Evolutionary conservation across 352 stramenopile genomes (phyloP).

Genomic region (Albugo candida): DNA sequence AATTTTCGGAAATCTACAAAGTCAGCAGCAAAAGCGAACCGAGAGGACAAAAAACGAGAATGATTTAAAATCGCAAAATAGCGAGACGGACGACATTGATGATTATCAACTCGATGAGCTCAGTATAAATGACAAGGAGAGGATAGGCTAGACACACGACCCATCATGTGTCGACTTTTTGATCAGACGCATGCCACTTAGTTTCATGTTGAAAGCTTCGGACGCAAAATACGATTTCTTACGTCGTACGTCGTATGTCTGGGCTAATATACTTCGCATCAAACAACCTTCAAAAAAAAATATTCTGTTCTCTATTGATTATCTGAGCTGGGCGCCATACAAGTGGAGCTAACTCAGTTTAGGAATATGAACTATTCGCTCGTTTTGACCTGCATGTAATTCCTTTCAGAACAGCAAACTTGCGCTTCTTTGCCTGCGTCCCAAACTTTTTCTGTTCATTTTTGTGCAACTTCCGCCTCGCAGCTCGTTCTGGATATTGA

Average conservation of each 20-base stretch:
- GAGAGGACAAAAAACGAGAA: constrained; percentile 10
- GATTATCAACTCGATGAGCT: constrained; percentile 38
- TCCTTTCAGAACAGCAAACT: constrained; percentile 71
- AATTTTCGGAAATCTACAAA: constrained; percentile 79
- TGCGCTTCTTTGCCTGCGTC: constrained; percentile 79
- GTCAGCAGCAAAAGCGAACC: constrained; percentile 8
- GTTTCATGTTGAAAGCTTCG: too few species aligned
- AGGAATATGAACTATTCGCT: too few species aligned
- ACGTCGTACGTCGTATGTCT: too few species aligned
- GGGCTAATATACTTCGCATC: too few species aligned
- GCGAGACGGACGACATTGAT: background rate
- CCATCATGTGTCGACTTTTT: too few species aligned
- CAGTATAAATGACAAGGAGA: background rate
- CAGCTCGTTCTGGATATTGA: constrained; percentile 45
- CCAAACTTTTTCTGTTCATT: constrained; percentile 62
- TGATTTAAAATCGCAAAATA: background rate
- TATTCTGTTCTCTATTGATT: constrained; percentile 5
- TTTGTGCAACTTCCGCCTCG: constrained; percentile 67
- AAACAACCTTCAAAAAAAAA: background rate
- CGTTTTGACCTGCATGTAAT: too few species aligned
- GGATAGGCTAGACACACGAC: too few species aligned
- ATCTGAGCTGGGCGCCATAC: constrained; percentile 1
- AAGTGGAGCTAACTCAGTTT: constrained; percentile 1
- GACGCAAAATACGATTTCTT: too few species aligned
- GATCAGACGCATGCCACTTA: too few species aligned